Evolutionary conservation across 495 filamentous ascomycete species (phyloP).

Genomic region (Talaromyces thailandensis): DNA sequence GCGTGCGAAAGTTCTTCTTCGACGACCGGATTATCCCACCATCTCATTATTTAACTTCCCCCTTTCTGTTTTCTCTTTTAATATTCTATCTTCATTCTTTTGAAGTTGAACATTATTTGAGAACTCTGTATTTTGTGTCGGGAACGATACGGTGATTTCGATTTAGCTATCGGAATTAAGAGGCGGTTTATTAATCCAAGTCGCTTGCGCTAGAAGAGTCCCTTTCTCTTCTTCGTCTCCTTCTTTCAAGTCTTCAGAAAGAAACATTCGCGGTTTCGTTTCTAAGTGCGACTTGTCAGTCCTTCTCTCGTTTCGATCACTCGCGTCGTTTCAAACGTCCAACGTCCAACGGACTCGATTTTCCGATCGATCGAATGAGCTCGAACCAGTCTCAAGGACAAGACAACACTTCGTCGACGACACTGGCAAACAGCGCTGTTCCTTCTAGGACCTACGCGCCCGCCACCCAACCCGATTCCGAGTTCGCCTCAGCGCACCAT

Average conservation of each 20-base stretch:
- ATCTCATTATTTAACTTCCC: not conserved
- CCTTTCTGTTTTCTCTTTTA: slow-evolving; percentile 6
- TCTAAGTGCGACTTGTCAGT: slow-evolving; percentile 14
- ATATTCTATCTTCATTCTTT: slow-evolving; percentile 2
- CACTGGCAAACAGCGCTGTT: slow-evolving; percentile 49
- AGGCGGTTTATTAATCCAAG: slow-evolving; percentile 11
- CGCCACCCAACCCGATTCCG: slow-evolving; percentile 72
- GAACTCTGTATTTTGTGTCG: not conserved
- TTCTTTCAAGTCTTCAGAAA: not conserved
- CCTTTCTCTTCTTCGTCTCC: not conserved
- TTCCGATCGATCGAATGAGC: slow-evolving; percentile 39
- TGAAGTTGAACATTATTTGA: slow-evolving; percentile 1
- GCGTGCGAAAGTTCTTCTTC: not conserved
- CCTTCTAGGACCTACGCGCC: slow-evolving; percentile 49
- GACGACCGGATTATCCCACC: not conserved
- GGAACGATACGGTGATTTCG: slow-evolving; percentile 4
- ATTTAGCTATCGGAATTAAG: slow-evolving; percentile 11
- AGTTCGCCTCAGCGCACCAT: slow-evolving; percentile 62
- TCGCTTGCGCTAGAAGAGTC: slow-evolving; percentile 10
- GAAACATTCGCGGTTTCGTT: slow-evolving; percentile 10
- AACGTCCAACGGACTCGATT: slow-evolving; percentile 62
- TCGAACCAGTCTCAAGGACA: slow-evolving; percentile 37
- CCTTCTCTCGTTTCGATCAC: slow-evolving; percentile 29
- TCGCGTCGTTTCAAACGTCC: slow-evolving; percentile 45
- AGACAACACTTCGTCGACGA: slow-evolving; percentile 18